phyloP scores from a whole-genome alignment of 1,284 basidiomycete species.

The Cryptococcus sp. region DNA sequence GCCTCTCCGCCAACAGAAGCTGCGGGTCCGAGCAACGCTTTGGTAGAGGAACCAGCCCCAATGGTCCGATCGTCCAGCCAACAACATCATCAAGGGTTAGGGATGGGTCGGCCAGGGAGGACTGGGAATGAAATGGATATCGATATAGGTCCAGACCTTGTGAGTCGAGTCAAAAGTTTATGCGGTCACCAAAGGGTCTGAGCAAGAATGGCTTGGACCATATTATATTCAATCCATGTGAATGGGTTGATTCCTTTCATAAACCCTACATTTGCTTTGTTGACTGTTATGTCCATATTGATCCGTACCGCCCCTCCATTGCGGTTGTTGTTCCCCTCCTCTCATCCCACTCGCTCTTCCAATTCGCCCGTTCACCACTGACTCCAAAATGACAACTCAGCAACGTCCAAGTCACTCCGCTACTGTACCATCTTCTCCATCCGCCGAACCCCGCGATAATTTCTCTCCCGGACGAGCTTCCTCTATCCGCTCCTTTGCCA shows the following conservation, averaged over 20 bases:
- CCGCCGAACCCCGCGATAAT: conserved; percentile 3
- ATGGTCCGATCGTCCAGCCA: conserved; percentile 2
- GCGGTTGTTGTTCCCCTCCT: no score
- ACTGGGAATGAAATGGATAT: no score
- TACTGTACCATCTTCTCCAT: conserved; percentile 2
- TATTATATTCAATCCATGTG: no score
- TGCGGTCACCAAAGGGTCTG: no score
- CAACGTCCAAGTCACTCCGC: conserved; percentile 2
- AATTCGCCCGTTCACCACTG: background rate
- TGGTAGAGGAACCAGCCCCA: background rate
- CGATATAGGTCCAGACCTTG: background rate
- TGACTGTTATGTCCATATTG: no score
- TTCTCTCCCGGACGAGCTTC: conserved; percentile 13
- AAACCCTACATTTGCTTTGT: no score
- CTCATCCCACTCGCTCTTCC: no score
- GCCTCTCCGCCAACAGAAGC: background rate
- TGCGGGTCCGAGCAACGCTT: background rate
- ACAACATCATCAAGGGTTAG: conserved; percentile 21
- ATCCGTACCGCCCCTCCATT: no score
- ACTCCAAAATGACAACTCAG: conserved; percentile 9
- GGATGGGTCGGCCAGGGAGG: conserved; percentile 21
- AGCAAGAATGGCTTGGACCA: no score
- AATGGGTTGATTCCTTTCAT: no score
- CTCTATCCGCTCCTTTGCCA: conserved; percentile 15
- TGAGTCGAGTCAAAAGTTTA: background rate